These are phyloP conservation scores for Diplodia mutila DNA, from an alignment of 2,329 filamentous ascomycete species.

Conservation along the genomic window DNA sequence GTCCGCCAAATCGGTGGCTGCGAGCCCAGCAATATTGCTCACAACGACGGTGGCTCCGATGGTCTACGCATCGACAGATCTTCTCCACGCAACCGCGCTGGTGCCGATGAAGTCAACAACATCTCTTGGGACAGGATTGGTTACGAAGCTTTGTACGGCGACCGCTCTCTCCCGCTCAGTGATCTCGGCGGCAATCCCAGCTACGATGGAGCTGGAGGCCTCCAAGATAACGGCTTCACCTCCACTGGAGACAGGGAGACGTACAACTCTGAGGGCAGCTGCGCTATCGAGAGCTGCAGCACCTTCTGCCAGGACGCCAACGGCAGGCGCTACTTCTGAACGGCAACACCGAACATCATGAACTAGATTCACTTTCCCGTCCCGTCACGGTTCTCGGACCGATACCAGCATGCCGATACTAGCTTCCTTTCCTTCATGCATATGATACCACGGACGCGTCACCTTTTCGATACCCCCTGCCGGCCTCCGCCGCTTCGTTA, in stretches of 20 bases:
- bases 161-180: too few relatives aligned
- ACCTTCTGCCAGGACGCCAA: not conserved
- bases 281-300: slow-evolving; percentile 4
- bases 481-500: not conserved
- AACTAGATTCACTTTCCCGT: not conserved
- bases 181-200: not conserved
- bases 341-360: not conserved
- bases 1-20: not conserved
- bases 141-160: too few relatives aligned
- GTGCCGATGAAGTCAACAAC: too few relatives aligned
- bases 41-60: not conserved
- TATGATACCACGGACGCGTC: not conserved
- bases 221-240: too few relatives aligned
- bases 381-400: not conserved
- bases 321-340: not conserved
- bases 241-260: not conserved
- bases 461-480: not conserved
- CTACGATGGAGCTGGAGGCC: not conserved
- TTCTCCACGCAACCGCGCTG: too few relatives aligned
- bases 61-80: too few relatives aligned
- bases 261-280: not conserved
- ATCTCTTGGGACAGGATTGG: too few relatives aligned
- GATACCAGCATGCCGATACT: not conserved
- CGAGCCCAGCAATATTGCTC: not conserved
- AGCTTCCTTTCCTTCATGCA: not conserved